Evolutionary conservation across 345 rosid genomes (phyloP).

Genomic region (Bretschneidera sinensis): DNA sequence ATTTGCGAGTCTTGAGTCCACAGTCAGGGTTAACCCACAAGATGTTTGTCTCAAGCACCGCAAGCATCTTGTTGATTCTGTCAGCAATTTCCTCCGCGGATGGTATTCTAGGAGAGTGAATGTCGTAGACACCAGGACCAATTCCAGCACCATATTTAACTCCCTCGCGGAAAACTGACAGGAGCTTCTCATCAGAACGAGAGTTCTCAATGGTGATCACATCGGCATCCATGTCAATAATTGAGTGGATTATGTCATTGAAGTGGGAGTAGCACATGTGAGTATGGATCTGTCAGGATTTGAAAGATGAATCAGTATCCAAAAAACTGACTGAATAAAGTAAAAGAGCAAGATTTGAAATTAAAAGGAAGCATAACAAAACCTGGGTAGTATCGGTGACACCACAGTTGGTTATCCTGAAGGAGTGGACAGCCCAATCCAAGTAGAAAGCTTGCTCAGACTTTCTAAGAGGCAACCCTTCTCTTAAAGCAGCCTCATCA

Average conservation of each 20-base stretch:
- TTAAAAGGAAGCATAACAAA: slow-evolving; percentile 5
- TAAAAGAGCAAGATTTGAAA: not conserved
- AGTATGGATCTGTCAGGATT: slow-evolving; percentile 68
- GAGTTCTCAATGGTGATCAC: slow-evolving; percentile 99
- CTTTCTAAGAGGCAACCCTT: slow-evolving; percentile 95
- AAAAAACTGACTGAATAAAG: not conserved
- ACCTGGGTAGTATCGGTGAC: slow-evolving; percentile 93
- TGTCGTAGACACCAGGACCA: slow-evolving; percentile 95
- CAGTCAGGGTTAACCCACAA: slow-evolving; percentile 99
- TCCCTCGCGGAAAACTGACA: slow-evolving; percentile 96
- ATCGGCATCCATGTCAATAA: slow-evolving; percentile 96
- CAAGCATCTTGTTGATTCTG: slow-evolving; percentile 94
- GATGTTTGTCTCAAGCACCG: slow-evolving; percentile 79
- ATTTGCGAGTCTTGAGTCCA: slow-evolving; percentile 93
- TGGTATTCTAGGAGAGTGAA: slow-evolving; percentile 97
- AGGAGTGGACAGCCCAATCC: slow-evolving; percentile 99
- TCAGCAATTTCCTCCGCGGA: slow-evolving; percentile 89
- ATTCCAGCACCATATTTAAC: slow-evolving; percentile 97
- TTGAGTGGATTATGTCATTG: slow-evolving; percentile 96
- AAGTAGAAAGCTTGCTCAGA: slow-evolving; percentile 96
- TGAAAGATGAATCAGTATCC: not conserved
- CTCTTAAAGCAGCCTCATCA: slow-evolving; percentile 98
- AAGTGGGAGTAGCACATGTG: slow-evolving; percentile 99
- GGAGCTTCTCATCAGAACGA: slow-evolving; percentile 95
- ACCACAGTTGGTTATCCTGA: slow-evolving; percentile 91